These are phyloP conservation scores for Mycena rosella DNA, from an alignment of 768 basidiomycete genomes.

Conservation along the genomic window DNA sequence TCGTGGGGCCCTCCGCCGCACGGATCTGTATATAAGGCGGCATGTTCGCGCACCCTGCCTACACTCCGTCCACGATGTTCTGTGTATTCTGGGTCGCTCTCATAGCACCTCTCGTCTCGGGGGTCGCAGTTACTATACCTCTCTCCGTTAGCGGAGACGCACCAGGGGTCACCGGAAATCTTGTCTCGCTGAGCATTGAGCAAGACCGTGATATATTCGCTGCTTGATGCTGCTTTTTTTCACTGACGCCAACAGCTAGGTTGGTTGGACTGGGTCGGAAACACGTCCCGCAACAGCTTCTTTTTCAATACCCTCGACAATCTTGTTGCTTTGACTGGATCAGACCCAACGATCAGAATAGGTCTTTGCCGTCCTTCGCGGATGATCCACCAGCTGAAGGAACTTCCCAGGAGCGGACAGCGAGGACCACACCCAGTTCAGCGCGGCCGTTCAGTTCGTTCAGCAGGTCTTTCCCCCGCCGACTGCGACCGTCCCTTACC, in stretches of 20 bases:
- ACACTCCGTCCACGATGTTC: slow-evolving; percentile 11
- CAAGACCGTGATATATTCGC: slow-evolving; percentile 60
- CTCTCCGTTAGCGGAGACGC: slow-evolving; percentile 51
- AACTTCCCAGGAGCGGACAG: slow-evolving; percentile 56
- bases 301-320: slow-evolving; percentile 72
- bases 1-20: not conserved
- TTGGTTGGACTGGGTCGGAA: slow-evolving; percentile 77
- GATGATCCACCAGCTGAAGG: not conserved
- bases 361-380: slow-evolving; percentile 29
- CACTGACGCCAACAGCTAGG: not conserved
- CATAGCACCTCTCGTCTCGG: slow-evolving; percentile 26
- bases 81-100: slow-evolving; percentile 11
- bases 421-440: slow-evolving; percentile 71
- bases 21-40: slow-evolving; percentile 9
- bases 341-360: slow-evolving; percentile 69
- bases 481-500: slow-evolving; percentile 68
- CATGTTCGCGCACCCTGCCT: not conserved
- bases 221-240: not conserved
- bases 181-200: slow-evolving; percentile 77
- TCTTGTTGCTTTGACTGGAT: slow-evolving; percentile 63
- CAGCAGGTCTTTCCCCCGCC: slow-evolving; percentile 64
- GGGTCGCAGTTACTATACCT: slow-evolving; percentile 55
- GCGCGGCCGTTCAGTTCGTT: slow-evolving; percentile 60
- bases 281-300: slow-evolving; percentile 65
- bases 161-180: slow-evolving; percentile 54